Percentiles rank a stretch among this genome's conserved stretches.
Conservation (phyloP, 2,329 filamentous ascomycete genomes). For the Aspergillus unguis region DNA sequence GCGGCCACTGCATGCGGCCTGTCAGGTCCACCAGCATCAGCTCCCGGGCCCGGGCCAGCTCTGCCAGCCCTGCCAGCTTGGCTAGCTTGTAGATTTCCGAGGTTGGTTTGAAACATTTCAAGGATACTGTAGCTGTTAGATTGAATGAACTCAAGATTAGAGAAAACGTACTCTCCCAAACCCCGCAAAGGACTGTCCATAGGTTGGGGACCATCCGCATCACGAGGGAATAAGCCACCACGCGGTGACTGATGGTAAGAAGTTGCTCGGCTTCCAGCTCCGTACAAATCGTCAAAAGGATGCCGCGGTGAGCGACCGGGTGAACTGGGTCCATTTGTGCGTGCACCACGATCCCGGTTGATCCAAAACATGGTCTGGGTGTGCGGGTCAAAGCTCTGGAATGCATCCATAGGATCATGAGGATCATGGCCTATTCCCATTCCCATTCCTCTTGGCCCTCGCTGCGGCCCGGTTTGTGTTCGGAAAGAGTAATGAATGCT, state of each 20-base stretch:
- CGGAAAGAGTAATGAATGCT: slow-evolving; percentile 41
- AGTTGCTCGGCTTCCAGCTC: slow-evolving; percentile 5
- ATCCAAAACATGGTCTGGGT: slow-evolving; percentile 45
- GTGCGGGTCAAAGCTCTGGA: slow-evolving; percentile 44
- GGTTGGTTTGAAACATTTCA: slow-evolving; percentile 27
- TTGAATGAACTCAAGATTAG: neutral
- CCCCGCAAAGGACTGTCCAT: slow-evolving; percentile 47
- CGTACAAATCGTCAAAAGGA: slow-evolving; percentile 4
- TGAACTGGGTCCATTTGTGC: slow-evolving; percentile 8
- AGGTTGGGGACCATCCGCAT: slow-evolving; percentile 51
- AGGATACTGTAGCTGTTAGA: slow-evolving; percentile 22
- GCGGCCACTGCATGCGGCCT: slow-evolving; percentile 23
- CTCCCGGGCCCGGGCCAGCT: neutral
- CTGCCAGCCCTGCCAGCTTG: neutral
- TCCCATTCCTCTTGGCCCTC: slow-evolving; percentile 12
- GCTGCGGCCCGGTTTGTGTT: slow-evolving; percentile 23
- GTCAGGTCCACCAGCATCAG: neutral
- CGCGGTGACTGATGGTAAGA: slow-evolving; percentile 10
- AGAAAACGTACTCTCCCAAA: slow-evolving; percentile 45
- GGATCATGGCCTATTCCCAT: slow-evolving; percentile 3
- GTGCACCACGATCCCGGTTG: slow-evolving; percentile 14
- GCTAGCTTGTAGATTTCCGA: slow-evolving; percentile 11
- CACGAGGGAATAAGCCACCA: slow-evolving; percentile 47
- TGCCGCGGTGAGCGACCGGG: slow-evolving; percentile 1
- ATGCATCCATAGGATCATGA: slow-evolving; percentile 21